Base-by-base conservation (phyloP, 108 stramenopile species). In the Conticribra guillardii region DNA sequence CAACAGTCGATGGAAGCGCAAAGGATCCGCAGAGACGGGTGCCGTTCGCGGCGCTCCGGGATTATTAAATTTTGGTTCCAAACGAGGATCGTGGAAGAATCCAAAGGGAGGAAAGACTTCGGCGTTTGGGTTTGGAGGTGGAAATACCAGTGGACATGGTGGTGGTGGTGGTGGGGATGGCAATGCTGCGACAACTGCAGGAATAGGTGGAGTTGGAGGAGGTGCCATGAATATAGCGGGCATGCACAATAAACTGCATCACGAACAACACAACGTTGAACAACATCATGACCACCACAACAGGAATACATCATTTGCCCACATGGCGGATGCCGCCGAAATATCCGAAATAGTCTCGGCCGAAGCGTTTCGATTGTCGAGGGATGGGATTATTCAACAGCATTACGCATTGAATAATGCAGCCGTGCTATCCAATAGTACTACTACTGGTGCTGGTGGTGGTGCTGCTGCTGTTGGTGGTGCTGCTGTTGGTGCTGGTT, bases 341-440 rank as follows among this genome's bases (percentile, higher is more conserved):
- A 37, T 80, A 21, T 18, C 62, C 4, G 74, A 75, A 37, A 65
- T 71, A 41, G 61, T 80, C 2, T 55, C 64, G 33, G 61, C 69
- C 18, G 79, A 80, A 51, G 32, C 74, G 30, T 76, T 64, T 59
- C 67, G 79, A 19, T 58, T 80, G 48, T 80, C 79, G 34, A 60
- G 79, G 17, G 79, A 80, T 64, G 79, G 79, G 17, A 80, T 80
- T 45, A 76, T 80, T 33, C 74, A 75, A 34, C 74, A 80, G 45
- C 79, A 80, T 63, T 71, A 50, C 50, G 63, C 74, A 21, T 68
- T 77, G 49, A 44, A 27, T 19, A 65, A 63, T 33, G 3, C 53
- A 28, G 32, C 29, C 60, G 11, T 27, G 58, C 11, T 4, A 54
- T n/a, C n/a, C n/a, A n/a, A n/a, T n/a, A n/a, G n/a, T 28, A 22